Evolutionary conservation across 192 early-diverging fungal genomes (phyloP).

Genomic region (Linnemannia elongata): DNA sequence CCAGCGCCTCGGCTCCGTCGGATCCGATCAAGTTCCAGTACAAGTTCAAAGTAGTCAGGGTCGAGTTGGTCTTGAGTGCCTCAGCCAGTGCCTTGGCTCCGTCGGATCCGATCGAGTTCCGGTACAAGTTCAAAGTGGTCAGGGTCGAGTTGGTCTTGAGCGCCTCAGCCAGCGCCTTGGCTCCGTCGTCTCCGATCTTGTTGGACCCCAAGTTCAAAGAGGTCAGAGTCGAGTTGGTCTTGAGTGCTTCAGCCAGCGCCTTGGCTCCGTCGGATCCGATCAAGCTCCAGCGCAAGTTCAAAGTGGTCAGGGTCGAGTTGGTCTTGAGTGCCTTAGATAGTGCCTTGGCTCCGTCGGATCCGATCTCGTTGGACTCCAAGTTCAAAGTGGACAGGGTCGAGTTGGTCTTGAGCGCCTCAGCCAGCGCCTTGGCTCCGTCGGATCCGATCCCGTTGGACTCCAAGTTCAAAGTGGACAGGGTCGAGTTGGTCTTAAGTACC

Average conservation of each 20-base stretch:
- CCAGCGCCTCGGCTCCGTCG: neutral
- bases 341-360: slow-evolving; percentile 15
- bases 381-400: slow-evolving; percentile 12
- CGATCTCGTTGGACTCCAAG: neutral
- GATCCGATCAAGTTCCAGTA: neutral
- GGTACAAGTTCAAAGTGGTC: too few species aligned
- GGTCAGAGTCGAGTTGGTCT: too few species aligned
- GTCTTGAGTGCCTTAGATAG: slow-evolving; percentile 42
- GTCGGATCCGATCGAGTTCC: slow-evolving; percentile 1
- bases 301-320: neutral
- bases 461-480: too few species aligned
- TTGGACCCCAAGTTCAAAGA: too few species aligned
- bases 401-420: slow-evolving; percentile 18
- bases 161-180: too few species aligned
- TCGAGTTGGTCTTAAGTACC: slow-evolving; percentile 33
- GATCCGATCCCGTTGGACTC: too few species aligned
- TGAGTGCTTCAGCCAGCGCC: slow-evolving; percentile 4
- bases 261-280: neutral
- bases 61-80: slow-evolving; percentile 36
- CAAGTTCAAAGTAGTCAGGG: slow-evolving; percentile 8
- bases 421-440: slow-evolving; percentile 13
- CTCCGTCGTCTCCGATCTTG: too few species aligned
- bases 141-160: too few species aligned
- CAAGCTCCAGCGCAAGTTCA: too few species aligned
- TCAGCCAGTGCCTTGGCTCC: slow-evolving; percentile 36